Base-by-base conservation (phyloP, 345 rosid genomes). In the Brassica juncea region DNA sequence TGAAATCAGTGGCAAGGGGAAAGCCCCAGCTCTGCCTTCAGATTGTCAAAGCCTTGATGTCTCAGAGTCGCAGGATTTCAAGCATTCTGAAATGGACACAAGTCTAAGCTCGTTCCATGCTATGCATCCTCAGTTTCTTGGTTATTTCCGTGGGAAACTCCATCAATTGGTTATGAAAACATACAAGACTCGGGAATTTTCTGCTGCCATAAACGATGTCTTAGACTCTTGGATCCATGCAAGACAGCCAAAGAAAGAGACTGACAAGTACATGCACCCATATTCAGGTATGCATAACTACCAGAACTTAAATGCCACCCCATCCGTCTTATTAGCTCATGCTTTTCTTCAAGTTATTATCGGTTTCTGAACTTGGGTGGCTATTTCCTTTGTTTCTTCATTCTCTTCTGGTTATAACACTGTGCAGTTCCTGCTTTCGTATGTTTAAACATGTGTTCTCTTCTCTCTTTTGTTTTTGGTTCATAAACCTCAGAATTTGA, bases 161-260 rank as follows among this genome's bases (percentile, higher is more conserved):
- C 97, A 95, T 86, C 94, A 89, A 76, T 82, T 95, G 88, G 93
- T 93, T 42, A 95, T 95, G 99, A 93, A 92, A 86, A 90, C 98
- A 7, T 95, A 85, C 82, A 91, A 92, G 85, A 90, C 89, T 79
- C 85, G 99, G 67, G 99, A 93, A 80, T 93, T 95, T 85, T 91
- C 99, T 81, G 94, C 97, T 32, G 97, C 96, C 70, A 87, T 92
- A 82, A 95, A 93, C 78, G 99, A 95, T 86, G 97, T 92, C 75
- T 83, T 95, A 80, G 99, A 95, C 85, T 94, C 98, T 14, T 93
- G 99, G 99, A 88, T 95, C 81, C 88, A 79, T 84, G 90, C 90
- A 32, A 91, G 91, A 85, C 99, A 90, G 88, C 97, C 99, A 64
- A 91, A 88, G 89, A 95, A 88, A 80, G 98, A 93, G 73, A 81